These are phyloP conservation scores for Phalaenopsis aphrodite DNA, from an alignment of 106 monocot species.

Conservation along the genomic window DNA sequence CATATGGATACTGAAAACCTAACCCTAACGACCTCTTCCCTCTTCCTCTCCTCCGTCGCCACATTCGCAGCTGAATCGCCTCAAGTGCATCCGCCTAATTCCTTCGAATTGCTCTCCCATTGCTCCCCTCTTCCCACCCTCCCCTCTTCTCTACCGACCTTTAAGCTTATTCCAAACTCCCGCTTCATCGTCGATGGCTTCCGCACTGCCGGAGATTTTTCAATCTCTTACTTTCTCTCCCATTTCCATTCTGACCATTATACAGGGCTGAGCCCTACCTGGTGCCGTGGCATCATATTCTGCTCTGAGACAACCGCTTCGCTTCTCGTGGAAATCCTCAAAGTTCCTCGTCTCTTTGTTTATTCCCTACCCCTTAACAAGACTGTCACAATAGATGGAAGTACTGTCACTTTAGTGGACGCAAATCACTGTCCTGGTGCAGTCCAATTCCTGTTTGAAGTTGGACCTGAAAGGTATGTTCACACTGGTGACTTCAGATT, in stretches of 20 bases:
- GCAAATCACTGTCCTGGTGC: conserved; percentile 97
- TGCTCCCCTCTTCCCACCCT: conserved; percentile 39
- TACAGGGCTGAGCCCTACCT: conserved; percentile 46
- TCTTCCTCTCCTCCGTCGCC: conserved; percentile 36
- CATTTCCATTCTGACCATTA: conserved; percentile 98
- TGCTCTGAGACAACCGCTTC: conserved; percentile 73
- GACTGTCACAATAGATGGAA: conserved; percentile 51
- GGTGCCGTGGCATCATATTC: conserved; percentile 68
- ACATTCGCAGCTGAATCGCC: conserved; percentile 13
- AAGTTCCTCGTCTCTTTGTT: conserved; percentile 48
- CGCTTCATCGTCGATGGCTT: conserved; percentile 81
- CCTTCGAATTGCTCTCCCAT: conserved; percentile 27
- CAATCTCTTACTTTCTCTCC: conserved; percentile 88
- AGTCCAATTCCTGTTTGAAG: conserved; percentile 73
- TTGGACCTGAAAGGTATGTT: conserved; percentile 43
- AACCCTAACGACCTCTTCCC: conserved; percentile 40
- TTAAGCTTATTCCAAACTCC: conserved; percentile 64
- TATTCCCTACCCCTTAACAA: conserved; percentile 33
- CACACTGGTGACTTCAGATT: conserved; percentile 92
- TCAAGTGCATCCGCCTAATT: conserved; percentile 18
- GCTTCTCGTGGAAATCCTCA: conserved; percentile 45
- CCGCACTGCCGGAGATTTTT: conserved; percentile 66
- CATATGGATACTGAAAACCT: conserved; percentile 34
- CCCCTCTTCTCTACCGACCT: conserved; percentile 37
- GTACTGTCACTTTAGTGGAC: conserved; percentile 52